A percentile compares a stretch with the other conserved stretches of the same genome.
Conservation (phyloP, 768 basidiomycete genomes). For the Boletus reticuloceps region DNA sequence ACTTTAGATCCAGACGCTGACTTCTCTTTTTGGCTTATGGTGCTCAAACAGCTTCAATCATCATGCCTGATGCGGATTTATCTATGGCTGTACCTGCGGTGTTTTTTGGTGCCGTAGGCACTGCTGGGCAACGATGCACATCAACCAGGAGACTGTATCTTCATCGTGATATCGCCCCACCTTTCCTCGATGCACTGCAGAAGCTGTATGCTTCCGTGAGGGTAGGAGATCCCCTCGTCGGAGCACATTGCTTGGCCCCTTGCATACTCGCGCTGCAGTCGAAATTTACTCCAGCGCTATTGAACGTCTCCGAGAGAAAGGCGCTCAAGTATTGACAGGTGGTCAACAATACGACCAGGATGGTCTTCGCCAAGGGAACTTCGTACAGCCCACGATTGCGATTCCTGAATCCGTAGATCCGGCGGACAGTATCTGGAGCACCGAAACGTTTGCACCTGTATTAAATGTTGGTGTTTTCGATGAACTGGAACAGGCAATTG, state of each 20-base stretch:
- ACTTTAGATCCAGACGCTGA: conserved; percentile 14
- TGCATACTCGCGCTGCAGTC: conserved; percentile 75
- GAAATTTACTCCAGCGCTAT: conserved; percentile 62
- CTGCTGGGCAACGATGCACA: conserved; percentile 76
- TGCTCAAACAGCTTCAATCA: conserved; percentile 66
- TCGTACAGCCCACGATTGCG: conserved; percentile 85
- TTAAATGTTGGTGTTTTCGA: conserved; percentile 86
- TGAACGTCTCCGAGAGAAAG: conserved; percentile 54
- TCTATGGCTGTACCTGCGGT: conserved; percentile 85
- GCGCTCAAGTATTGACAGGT: conserved; percentile 78
- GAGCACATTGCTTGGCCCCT: conserved; percentile 79
- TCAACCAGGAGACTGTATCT: conserved; percentile 89
- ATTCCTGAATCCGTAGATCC: conserved; percentile 58
- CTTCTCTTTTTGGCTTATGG: conserved; percentile 15
- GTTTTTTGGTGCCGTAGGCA: conserved; percentile 92
- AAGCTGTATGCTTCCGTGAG: conserved; percentile 67
- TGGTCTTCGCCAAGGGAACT: conserved; percentile 70
- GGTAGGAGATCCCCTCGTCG: conserved; percentile 83
- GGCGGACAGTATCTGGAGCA: conserved; percentile 63
- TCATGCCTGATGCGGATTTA: conserved; percentile 93
- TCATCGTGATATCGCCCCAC: conserved; percentile 72
- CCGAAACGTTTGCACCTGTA: conserved; percentile 88
- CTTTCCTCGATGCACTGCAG: conserved; percentile 74
- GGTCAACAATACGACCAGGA: conserved; percentile 53
- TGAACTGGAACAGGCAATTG: conserved; percentile 80